phyloP scores from a whole-genome alignment of 345 rosid genomes.

The Schrenkiella parvula region DNA sequence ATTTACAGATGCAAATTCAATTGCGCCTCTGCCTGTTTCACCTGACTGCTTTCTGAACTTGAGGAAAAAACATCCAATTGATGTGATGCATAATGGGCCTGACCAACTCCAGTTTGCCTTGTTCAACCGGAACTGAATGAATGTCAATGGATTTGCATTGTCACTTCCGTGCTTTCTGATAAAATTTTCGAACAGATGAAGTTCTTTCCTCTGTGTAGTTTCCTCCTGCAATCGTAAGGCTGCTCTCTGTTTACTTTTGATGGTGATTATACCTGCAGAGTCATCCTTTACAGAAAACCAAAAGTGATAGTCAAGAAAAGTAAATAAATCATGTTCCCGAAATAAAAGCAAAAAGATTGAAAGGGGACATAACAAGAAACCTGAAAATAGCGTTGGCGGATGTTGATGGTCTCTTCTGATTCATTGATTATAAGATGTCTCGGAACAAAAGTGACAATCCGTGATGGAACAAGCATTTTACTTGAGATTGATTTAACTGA shows the following conservation, averaged over 20 bases:
- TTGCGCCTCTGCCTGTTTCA: constrained; percentile 39
- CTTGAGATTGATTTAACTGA: constrained; percentile 51
- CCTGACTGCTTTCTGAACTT: constrained; percentile 63
- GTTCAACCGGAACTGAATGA: constrained; percentile 63
- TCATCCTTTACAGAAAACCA: constrained; percentile 53
- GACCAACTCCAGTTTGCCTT: constrained; percentile 71
- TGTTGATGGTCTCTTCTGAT: constrained; percentile 56
- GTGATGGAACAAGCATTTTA: constrained; percentile 54
- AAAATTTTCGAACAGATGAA: constrained; percentile 70
- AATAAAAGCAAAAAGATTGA: not conserved
- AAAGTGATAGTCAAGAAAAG: constrained; percentile 7
- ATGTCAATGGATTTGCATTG: constrained; percentile 42
- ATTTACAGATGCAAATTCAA: constrained; percentile 69
- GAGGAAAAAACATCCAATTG: constrained; percentile 78
- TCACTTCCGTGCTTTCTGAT: constrained; percentile 73
- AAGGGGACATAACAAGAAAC: constrained; percentile 37
- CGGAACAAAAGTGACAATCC: constrained; percentile 60
- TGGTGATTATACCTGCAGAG: constrained; percentile 41
- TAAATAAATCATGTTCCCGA: constrained; percentile 20
- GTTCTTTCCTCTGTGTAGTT: constrained; percentile 48
- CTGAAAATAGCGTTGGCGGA: constrained; percentile 79
- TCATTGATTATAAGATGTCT: constrained; percentile 70
- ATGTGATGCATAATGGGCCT: constrained; percentile 86
- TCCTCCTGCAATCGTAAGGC: constrained; percentile 50
- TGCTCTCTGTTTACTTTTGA: constrained; percentile 56